These are phyloP conservation scores for Coemansia sp. DNA, from an alignment of 192 early-diverging fungal species.

Conservation along the genomic window DNA sequence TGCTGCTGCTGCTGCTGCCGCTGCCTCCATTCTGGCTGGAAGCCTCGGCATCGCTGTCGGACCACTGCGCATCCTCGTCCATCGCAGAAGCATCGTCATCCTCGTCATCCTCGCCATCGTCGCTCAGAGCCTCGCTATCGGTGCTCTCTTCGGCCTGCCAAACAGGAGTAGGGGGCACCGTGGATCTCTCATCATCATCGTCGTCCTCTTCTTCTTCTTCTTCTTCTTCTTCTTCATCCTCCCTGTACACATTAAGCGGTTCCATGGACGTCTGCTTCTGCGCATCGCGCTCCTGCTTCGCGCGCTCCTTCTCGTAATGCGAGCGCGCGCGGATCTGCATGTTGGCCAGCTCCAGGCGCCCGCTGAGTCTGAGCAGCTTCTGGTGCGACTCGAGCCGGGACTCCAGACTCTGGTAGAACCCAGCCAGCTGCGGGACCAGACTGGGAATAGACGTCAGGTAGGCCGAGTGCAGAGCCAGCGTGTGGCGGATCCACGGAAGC, in stretches of 20 bases:
- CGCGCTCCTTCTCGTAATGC: constrained; percentile 21
- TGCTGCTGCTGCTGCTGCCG: too few relatives aligned
- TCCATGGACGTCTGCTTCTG: constrained; percentile 22
- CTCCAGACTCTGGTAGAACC: constrained; percentile 46
- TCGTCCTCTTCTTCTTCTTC: constrained; percentile 15
- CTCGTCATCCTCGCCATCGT: background rate
- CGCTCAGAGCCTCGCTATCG: constrained; percentile 25
- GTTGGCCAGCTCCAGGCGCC: constrained; percentile 46
- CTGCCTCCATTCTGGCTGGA: constrained; percentile 3
- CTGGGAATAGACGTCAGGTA: constrained; percentile 39
- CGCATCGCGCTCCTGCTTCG: constrained; percentile 11
- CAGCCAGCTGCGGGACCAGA: constrained; percentile 43
- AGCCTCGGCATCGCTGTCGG: constrained; percentile 21
- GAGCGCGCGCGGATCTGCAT: constrained; percentile 38
- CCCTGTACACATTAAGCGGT: constrained; percentile 38
- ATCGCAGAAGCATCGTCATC: constrained; percentile 18
- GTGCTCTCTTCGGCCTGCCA: constrained; percentile 49
- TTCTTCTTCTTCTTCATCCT: constrained; percentile 31
- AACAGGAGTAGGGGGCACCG: constrained; percentile 36
- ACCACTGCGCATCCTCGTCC: constrained; percentile 40
- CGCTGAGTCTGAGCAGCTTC: constrained; percentile 31
- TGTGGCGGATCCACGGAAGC: constrained; percentile 42
- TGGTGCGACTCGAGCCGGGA: constrained; percentile 34
- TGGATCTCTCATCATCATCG: background rate
- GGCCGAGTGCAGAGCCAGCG: constrained; percentile 38